Evolutionary conservation across 306 rosid genomes (phyloP).

Genomic region (Spatholobus suberectus): DNA sequence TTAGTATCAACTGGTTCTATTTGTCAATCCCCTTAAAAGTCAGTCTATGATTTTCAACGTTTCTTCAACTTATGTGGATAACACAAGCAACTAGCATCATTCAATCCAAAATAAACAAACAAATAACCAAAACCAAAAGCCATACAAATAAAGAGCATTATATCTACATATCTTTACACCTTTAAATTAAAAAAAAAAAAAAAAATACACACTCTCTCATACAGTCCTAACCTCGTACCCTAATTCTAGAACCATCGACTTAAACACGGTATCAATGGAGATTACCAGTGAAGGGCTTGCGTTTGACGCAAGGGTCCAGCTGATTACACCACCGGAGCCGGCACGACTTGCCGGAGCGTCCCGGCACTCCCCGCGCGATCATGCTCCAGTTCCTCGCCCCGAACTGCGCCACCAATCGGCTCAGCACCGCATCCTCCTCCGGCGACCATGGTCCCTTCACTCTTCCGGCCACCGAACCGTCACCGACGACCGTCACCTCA

Average conservation of each 20-base stretch:
- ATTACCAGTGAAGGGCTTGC: constrained; percentile 81
- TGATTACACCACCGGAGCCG: constrained; percentile 94
- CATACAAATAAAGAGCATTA: background rate
- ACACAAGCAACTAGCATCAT: background rate
- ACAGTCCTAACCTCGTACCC: background rate
- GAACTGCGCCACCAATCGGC: constrained; percentile 67
- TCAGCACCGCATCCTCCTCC: constrained; percentile 51
- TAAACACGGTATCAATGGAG: background rate
- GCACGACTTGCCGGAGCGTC: constrained; percentile 86
- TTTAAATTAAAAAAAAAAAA: background rate
- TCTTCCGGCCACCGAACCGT: constrained; percentile 30
- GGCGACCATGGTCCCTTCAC: constrained; percentile 88
- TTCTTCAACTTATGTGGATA: background rate
- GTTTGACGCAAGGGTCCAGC: constrained; percentile 77
- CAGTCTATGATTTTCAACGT: background rate
- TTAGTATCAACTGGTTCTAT: background rate
- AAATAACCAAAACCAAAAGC: background rate
- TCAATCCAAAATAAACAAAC: background rate
- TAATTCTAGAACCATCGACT: constrained; percentile 33
- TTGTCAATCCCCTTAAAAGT: background rate
- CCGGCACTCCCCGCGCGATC: constrained; percentile 79
- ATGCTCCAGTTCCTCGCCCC: constrained; percentile 85
- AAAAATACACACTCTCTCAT: background rate
- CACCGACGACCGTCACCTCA: background rate
- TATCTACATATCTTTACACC: background rate